phyloP scores from a whole-genome alignment of 179 eudicot species.

The Nepenthes alata region DNA sequence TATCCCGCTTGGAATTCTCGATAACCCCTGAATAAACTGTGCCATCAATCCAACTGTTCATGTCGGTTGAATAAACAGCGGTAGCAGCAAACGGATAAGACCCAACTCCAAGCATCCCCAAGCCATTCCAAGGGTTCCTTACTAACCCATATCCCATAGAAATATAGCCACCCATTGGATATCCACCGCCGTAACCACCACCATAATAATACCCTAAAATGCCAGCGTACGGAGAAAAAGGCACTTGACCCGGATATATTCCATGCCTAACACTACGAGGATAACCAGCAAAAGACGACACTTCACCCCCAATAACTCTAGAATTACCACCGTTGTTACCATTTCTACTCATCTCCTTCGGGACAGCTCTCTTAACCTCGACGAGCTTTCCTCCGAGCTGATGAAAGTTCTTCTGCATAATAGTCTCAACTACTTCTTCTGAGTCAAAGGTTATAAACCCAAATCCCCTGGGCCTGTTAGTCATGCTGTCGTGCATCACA shows the following conservation, averaged over 20 bases:
- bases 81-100: constrained; percentile 31
- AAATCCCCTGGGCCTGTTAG: constrained; percentile 78
- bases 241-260: constrained; percentile 22
- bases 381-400: constrained; percentile 63
- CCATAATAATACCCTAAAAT: constrained; percentile 40
- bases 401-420: constrained; percentile 46
- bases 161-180: constrained; percentile 33
- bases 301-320: constrained; percentile 23
- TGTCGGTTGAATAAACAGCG: constrained; percentile 28
- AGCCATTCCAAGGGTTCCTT: constrained; percentile 29
- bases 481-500: constrained; percentile 68
- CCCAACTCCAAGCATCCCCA: constrained; percentile 23
- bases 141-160: constrained; percentile 40
- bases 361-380: constrained; percentile 72
- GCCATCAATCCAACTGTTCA: constrained; percentile 33
- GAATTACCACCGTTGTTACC: constrained; percentile 17
- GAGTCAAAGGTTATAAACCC: constrained; percentile 84
- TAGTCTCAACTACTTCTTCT: constrained; percentile 59
- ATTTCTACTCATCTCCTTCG: constrained; percentile 36
- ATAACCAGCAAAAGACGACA: constrained; percentile 18
- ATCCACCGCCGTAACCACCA: constrained; percentile 29
- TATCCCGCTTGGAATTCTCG: constrained; percentile 15
- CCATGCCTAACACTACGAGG: constrained; percentile 26
- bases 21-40: constrained; percentile 10
- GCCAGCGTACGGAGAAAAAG: constrained; percentile 28